Base-by-base conservation (phyloP, 176 grass and related monocot genomes). In the Lolium rigidum region DNA sequence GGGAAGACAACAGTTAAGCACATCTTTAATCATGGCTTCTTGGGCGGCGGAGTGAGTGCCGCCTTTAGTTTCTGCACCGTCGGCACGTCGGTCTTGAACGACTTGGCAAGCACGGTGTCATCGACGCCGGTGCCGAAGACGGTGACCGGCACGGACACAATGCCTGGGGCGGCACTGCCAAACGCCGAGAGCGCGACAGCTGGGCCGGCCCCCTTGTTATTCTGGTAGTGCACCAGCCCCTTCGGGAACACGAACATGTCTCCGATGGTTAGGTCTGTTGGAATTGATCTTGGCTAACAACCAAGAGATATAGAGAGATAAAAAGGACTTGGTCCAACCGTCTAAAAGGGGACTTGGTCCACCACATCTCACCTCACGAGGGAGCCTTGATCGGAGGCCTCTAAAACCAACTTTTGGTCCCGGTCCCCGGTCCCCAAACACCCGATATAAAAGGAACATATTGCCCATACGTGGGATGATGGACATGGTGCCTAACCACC, bases 211-310 rank as follows among this genome's bases (percentile, higher is more conserved):
- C 76, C 88, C 7, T 13, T 0, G 56, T 93, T 93, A 77, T 1
- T 51, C 76, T 90, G 91, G 81, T 81, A 93, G 82, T 93, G 91
- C 59, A 93, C 79, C 6, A 87, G 16, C 58, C 88, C 88, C 57
- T 87, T 81, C 24, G 91, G 82, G 62, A 90, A 94, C 0, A 95
- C 81, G 59, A 92, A 90, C 44, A 90, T 43, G 25, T 95, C 87
- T 0, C 90, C 85, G 12, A 50, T 1, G 66, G 22, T 20, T 7
- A 86, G 80, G 16, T 74, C 58, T 26, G n/a, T n/a, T n/a, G n/a
- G n/a, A n/a, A n/a, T n/a, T n/a, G n/a, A n/a, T n/a, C n/a, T n/a
- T n/a, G n/a, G n/a, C n/a, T n/a, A n/a, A n/a, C n/a, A n/a, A n/a
- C n/a, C n/a, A n/a, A n/a, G n/a, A n/a, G n/a, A n/a, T 10, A 78